Evolutionary conservation across 2,329 filamentous ascomycete species (phyloP).

Genomic region (Aspergillus melleus): DNA sequence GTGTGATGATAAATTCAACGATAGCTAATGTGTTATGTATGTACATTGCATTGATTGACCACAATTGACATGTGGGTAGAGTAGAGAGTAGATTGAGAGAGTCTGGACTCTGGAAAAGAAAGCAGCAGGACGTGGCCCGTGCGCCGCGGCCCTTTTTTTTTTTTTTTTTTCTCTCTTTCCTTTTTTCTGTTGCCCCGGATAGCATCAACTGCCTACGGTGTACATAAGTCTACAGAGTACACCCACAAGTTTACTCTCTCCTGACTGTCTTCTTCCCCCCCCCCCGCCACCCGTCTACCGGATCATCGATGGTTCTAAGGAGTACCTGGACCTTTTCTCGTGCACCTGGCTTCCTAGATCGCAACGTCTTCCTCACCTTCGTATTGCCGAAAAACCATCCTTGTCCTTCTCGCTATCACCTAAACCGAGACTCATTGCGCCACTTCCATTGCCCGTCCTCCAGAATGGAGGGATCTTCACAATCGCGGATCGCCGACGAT

Average conservation of each 20-base stretch:
- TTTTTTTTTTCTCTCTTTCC: background rate
- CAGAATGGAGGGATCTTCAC: constrained; percentile 22
- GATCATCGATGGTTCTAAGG: background rate
- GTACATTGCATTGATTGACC: too few relatives aligned
- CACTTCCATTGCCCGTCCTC: constrained; percentile 1
- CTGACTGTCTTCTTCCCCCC: too few relatives aligned
- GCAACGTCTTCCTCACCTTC: background rate
- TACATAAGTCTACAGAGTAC: too few relatives aligned
- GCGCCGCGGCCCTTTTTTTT: background rate
- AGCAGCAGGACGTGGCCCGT: background rate
- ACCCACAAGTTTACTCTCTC: too few relatives aligned
- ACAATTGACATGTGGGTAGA: too few relatives aligned
- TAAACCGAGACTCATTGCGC: background rate
- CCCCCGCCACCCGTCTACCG: too few relatives aligned
- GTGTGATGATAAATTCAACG: too few relatives aligned
- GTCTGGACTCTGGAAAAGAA: too few relatives aligned
- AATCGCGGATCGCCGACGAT: constrained; percentile 13
- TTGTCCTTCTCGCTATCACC: constrained; percentile 3
- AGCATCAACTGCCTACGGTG: too few relatives aligned
- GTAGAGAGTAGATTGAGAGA: too few relatives aligned
- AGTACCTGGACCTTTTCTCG: background rate
- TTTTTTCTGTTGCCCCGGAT: background rate
- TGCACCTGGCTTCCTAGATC: background rate
- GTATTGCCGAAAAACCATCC: background rate
- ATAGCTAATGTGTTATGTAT: too few relatives aligned